phyloP scores from a whole-genome alignment of 768 basidiomycete species.

The Tremella mesenterica region DNA sequence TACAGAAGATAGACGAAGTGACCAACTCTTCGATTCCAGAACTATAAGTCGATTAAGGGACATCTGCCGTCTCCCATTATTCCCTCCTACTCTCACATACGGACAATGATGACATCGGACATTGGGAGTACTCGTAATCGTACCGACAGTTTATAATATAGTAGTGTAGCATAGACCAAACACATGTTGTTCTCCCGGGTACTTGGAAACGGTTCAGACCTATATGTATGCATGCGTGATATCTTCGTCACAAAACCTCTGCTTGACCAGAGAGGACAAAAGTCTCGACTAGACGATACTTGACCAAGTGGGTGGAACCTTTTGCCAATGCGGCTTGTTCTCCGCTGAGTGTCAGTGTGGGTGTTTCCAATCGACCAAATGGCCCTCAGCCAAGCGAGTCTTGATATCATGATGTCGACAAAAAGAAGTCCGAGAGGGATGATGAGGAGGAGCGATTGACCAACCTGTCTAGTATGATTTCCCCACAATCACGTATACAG shows the following conservation, averaged over 20 bases:
- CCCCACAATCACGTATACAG: constrained; percentile 58
- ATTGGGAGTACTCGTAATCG: not conserved
- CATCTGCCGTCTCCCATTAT: too few species aligned
- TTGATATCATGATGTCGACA: not conserved
- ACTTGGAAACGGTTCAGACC: not conserved
- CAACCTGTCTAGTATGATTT: constrained; percentile 46
- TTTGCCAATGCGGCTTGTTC: constrained; percentile 63
- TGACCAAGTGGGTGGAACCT: constrained; percentile 71
- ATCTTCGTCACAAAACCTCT: constrained; percentile 31
- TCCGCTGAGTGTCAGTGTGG: constrained; percentile 48
- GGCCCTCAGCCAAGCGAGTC: not conserved
- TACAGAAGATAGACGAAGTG: constrained; percentile 24
- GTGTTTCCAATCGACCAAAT: not conserved
- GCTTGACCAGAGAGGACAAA: constrained; percentile 43
- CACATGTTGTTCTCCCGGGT: not conserved
- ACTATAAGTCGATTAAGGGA: too few species aligned
- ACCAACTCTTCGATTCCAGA: too few species aligned
- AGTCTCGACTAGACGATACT: constrained; percentile 62
- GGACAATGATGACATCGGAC: too few species aligned
- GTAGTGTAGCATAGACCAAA: not conserved
- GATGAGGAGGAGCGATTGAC: not conserved
- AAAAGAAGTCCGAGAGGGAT: not conserved
- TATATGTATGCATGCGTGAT: not conserved
- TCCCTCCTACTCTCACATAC: too few species aligned
- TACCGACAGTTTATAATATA: not conserved